Evolutionary conservation across 345 rosid species (phyloP), one percentile per base, ranked within the genome.

Genomic region (Triadica sebifera): DNA sequence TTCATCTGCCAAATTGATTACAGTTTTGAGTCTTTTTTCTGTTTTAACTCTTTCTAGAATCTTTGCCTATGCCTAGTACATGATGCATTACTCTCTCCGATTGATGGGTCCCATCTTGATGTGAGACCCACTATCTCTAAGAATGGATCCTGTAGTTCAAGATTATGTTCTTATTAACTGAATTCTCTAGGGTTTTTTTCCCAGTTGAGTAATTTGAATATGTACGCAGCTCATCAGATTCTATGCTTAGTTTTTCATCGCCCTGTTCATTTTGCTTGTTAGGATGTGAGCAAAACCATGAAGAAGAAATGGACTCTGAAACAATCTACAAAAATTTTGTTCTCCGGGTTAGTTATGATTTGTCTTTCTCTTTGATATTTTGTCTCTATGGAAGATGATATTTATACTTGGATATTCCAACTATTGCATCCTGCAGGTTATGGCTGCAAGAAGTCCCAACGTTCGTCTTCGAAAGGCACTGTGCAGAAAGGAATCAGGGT

Each of bases 221-320:
- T 64, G 47, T 13, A 16, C 43, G 51, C 11, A 13, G 43, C 13
- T 55, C 50, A 19, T 70, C 8, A 57, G 59, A 37, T 53, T 51
- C 67, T 58, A 75, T n/a, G n/a, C n/a, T n/a, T n/a, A n/a, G n/a
- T n/a, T n/a, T n/a, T n/a, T n/a, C n/a, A 20, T 15, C 34, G 7
- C 57, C 57, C 24, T 12, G 8, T 67, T 29, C 37, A 3, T 37
- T 66, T 13, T 70, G 20, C 7, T 10, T 55, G 39, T 75, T 0
- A 93, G 99, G 98, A 65, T 96, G 99, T 83, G 97, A 96, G 72
- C 97, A 87, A 55, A 93, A 90, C 77, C 99, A 96, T 79, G 99
- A 88, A 72, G 94, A 91, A 10, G 97, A 88, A 71, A 83, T 93
- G 89, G 96, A 96, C 67, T 76, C 94, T 1, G 98, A 96, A 88